These are phyloP conservation scores for Acanthamoeba culbertsoni DNA, from an alignment of 208 protist genomes.

Conservation along the genomic window DNA sequence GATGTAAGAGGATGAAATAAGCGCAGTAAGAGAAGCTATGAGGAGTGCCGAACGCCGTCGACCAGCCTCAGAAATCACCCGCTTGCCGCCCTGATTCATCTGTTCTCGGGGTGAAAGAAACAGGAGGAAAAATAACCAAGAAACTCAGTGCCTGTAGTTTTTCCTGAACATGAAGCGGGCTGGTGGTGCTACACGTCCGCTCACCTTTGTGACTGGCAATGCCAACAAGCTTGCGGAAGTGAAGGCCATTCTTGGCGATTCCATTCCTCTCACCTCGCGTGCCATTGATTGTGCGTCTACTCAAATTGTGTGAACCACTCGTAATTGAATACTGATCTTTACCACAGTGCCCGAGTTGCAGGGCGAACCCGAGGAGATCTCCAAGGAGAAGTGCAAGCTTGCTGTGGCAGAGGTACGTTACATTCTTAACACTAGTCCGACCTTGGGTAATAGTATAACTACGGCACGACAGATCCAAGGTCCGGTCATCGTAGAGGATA, in stretches of 20 bases:
- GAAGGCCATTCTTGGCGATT: slow-evolving; percentile 81
- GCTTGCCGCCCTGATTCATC: neutral
- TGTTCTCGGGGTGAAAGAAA: too few relatives aligned
- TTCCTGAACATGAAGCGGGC: neutral
- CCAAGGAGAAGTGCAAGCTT: slow-evolving; percentile 90
- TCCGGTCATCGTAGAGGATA: slow-evolving; percentile 96
- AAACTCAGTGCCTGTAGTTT: too few relatives aligned
- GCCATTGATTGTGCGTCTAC: slow-evolving; percentile 80
- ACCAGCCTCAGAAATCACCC: neutral
- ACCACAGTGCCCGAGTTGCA: slow-evolving; percentile 95
- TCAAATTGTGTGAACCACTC: neutral
- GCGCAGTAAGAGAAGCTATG: neutral
- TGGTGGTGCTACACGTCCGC: neutral
- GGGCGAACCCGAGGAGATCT: slow-evolving; percentile 89
- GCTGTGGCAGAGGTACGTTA: slow-evolving; percentile 82
- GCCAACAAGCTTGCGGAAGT: slow-evolving; percentile 96
- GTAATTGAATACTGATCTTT: too few relatives aligned
- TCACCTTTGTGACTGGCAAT: slow-evolving; percentile 95
- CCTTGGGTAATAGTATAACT: neutral
- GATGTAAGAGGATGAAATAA: neutral
- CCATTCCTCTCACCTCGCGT: slow-evolving; percentile 72
- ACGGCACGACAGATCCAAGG: slow-evolving; percentile 67
- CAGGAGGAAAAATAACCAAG: too few relatives aligned
- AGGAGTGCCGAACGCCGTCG: neutral
- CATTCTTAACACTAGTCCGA: neutral